Conservation (phyloP, 164 flowering plant genomes). For the Buxus sempervirens region DNA sequence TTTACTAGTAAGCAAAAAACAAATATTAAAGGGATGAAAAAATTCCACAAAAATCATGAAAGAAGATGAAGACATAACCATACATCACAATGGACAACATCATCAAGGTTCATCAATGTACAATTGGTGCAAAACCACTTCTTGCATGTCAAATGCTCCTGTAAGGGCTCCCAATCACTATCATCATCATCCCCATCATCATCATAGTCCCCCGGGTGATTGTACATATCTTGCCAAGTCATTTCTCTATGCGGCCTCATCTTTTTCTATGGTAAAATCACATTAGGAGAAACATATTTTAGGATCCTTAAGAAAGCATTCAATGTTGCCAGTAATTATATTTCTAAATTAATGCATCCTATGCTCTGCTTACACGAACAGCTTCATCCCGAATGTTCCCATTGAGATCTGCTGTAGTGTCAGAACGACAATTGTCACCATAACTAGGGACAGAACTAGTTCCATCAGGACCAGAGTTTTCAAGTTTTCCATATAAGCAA, state of each 20-base stretch:
- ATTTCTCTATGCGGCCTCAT: constrained; percentile 38
- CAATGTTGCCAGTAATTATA: background rate
- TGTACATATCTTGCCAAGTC: constrained; percentile 63
- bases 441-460: constrained; percentile 1
- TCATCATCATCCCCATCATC: constrained; percentile 73
- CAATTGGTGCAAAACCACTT: constrained; percentile 94
- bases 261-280: constrained; percentile 23
- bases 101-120: constrained; percentile 72
- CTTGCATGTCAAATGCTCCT: constrained; percentile 26
- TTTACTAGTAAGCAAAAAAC: background rate
- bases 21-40: background rate
- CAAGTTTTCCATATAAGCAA: constrained; percentile 22
- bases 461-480: constrained; percentile 27
- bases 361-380: constrained; percentile 24
- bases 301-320: background rate
- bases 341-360: background rate
- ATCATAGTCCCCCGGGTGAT: constrained; percentile 31
- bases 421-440: constrained; percentile 14
- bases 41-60: background rate
- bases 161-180: constrained; percentile 87
- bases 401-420: constrained; percentile 12
- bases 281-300: background rate
- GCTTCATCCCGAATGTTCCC: constrained; percentile 15
- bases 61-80: constrained; percentile 20
- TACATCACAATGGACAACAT: constrained; percentile 69